phyloP scores from a whole-genome alignment of 257 asterid species.

The Capsicum chinense region DNA sequence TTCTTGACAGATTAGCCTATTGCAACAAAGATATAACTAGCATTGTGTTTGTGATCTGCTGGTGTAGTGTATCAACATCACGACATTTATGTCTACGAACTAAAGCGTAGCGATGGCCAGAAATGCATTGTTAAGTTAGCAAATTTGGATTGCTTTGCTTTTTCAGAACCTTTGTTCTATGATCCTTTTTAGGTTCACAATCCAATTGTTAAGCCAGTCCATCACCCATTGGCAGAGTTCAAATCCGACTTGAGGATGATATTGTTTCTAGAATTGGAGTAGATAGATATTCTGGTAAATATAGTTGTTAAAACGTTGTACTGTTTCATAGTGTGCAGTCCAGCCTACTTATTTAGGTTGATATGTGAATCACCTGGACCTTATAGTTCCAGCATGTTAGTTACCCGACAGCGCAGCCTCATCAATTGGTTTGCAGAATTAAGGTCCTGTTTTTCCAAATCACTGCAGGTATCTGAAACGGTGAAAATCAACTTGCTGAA shows the following conservation, averaged over 20 bases:
- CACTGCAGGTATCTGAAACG: background rate
- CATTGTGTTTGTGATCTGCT: background rate
- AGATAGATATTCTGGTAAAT: too few species aligned
- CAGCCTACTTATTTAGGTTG: too few species aligned
- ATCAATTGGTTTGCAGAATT: background rate
- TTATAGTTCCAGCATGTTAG: background rate
- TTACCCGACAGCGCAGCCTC: background rate
- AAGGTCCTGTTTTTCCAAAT: background rate
- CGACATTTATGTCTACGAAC: background rate
- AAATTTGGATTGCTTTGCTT: conserved; percentile 19
- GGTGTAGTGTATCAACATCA: background rate
- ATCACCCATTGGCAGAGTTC: too few species aligned
- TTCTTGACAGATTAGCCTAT: background rate
- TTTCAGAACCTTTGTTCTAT: conserved; percentile 6
- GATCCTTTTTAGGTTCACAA: conserved; percentile 24
- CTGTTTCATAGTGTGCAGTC: too few species aligned
- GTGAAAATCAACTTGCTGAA: too few species aligned
- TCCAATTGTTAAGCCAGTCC: background rate
- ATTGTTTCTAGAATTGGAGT: too few species aligned
- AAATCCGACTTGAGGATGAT: too few species aligned
- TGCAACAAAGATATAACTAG: conserved; percentile 5
- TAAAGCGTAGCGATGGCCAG: background rate
- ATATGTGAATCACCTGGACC: too few species aligned
- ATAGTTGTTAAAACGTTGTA: too few species aligned
- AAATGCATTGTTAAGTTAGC: background rate